Evolutionary conservation across 768 basidiomycete genomes (phyloP).

Genomic region (Xerocomus potaroensis): DNA sequence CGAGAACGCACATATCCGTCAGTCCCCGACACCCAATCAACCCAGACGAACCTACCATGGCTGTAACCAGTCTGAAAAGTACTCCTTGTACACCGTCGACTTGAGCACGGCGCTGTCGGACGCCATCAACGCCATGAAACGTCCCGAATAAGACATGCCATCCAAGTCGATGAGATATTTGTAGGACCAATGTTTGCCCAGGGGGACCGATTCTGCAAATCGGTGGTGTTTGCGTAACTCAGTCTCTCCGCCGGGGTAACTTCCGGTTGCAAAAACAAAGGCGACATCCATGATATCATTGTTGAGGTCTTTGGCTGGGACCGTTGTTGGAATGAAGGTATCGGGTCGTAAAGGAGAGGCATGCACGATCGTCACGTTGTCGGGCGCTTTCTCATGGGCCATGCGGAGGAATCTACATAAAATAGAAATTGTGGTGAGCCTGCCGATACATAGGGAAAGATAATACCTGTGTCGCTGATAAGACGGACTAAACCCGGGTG

Average conservation of each 20-base stretch:
- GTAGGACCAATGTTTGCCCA: constrained; percentile 88
- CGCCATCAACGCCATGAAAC: constrained; percentile 79
- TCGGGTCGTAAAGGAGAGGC: constrained; percentile 57
- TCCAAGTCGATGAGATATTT: constrained; percentile 92
- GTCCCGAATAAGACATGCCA: constrained; percentile 91
- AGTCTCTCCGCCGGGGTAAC: constrained; percentile 72
- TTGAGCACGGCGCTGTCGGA: constrained; percentile 91
- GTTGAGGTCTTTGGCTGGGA: constrained; percentile 62
- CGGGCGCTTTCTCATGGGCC: constrained; percentile 48
- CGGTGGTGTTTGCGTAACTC: constrained; percentile 62
- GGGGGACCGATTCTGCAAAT: constrained; percentile 68
- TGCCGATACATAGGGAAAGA: constrained; percentile 3
- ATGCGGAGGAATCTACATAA: constrained; percentile 63
- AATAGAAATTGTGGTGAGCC: neutral
- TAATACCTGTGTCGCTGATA: constrained; percentile 83
- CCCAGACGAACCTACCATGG: constrained; percentile 63
- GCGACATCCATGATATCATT: constrained; percentile 81
- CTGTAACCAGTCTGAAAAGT: constrained; percentile 86
- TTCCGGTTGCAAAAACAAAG: constrained; percentile 74
- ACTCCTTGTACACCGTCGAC: constrained; percentile 88
- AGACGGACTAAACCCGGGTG: constrained; percentile 72
- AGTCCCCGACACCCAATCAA: neutral
- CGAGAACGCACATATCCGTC: neutral
- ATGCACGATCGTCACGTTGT: constrained; percentile 63
- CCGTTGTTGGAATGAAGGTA: constrained; percentile 54